Base-by-base conservation (phyloP, 768 basidiomycete species). In the Tricholoma bakamatsutake region DNA sequence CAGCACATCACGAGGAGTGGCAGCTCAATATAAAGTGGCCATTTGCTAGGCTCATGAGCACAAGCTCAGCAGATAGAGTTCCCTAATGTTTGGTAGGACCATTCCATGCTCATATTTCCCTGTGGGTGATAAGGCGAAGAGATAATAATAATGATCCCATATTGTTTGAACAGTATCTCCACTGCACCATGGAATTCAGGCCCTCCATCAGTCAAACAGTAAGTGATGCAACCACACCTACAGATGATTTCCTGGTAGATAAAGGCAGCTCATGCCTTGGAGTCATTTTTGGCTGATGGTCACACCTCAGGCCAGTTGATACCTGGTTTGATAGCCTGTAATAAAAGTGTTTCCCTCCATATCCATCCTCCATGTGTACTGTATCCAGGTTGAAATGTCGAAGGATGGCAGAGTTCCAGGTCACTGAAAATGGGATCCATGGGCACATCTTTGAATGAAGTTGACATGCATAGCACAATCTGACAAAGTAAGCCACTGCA, bases 381-480 rank as follows among this genome's bases (percentile, higher is more conserved):
- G 63, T 63, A 54, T 74, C 66, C 4, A 69, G 37, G 31, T 62
- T 52, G 34, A 67, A 68, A 9, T 61, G 59, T 3, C 66, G 47
- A 18, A 72, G 65, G 5, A 71, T 50, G 0, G 64, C 56, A 0
- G 61, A 45, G 6, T 59, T 60, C 49, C 59, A 61, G 0, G 64
- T 55, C 5, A 57, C 61, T 0, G 57, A 59, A 4, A 64, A 68
- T 0, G 69, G 65, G 10, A 67, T 53, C 1, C 54, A 47, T 0
- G 71, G 60, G 9, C 61, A 59, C 3, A 46, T 24, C 6, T 56
- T 59, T 8, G 62, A 57, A 1, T 60, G 57, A 7, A 64, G 57
- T 55, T 75, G 72, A 28, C 72, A 75, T 8, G 61, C 56, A 15
- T 67, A 57, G 56, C 73, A 75, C 0, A 71, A 71, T 2, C 64